These are phyloP conservation scores for Microthyrium microscopicum DNA, from an alignment of 2,329 filamentous ascomycete species.

Conservation along the genomic window DNA sequence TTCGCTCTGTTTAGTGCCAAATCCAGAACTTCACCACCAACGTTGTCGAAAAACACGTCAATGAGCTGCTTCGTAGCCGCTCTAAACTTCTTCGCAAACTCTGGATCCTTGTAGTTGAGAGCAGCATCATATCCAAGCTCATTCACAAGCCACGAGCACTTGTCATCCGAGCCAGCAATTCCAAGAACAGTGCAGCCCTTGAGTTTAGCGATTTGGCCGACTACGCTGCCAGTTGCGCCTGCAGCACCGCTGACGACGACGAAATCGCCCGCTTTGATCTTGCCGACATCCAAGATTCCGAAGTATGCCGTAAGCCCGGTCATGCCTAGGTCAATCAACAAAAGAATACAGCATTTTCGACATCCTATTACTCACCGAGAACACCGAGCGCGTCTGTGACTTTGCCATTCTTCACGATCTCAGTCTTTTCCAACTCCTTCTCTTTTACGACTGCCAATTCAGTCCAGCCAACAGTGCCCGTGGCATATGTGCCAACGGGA, in stretches of 20 bases:
- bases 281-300: constrained; percentile 51
- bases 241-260: constrained; percentile 66
- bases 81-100: constrained; percentile 43
- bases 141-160: constrained; percentile 47
- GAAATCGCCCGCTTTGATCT: constrained; percentile 52
- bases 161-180: constrained; percentile 48
- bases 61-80: constrained; percentile 43
- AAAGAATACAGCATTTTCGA: not conserved
- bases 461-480: constrained; percentile 43
- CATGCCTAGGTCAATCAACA: not conserved
- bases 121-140: constrained; percentile 51
- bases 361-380: constrained; percentile 16
- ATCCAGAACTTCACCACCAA: constrained; percentile 56
- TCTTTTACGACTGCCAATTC: constrained; percentile 44
- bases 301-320: constrained; percentile 58
- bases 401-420: constrained; percentile 28
- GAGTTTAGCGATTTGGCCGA: constrained; percentile 62
- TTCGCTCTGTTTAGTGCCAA: constrained; percentile 48
- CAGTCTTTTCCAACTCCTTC: constrained; percentile 29
- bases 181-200: constrained; percentile 49
- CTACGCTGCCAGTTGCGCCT: constrained; percentile 61
- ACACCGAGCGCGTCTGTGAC: constrained; percentile 45
- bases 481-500: constrained; percentile 41
- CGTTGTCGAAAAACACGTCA: constrained; percentile 60
- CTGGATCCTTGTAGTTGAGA: constrained; percentile 50